Conservation (phyloP, 2,329 filamentous ascomycete genomes). For the Onygenales sp. region DNA sequence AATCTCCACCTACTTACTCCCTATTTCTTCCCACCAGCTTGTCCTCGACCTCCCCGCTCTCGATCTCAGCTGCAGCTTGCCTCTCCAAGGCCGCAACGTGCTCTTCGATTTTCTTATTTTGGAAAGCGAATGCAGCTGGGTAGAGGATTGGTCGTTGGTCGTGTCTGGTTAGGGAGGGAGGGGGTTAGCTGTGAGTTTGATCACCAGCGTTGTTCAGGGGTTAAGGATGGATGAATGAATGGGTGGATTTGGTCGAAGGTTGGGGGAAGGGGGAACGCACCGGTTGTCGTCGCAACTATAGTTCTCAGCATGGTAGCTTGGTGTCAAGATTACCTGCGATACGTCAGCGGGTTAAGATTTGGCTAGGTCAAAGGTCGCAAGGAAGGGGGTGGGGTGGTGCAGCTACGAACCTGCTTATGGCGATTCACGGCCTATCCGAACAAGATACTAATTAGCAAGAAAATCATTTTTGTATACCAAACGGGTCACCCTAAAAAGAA, state of each 20-base stretch:
- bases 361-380: not conserved
- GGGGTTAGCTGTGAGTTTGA: not conserved
- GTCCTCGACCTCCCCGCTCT: not conserved
- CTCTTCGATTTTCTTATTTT: conserved; percentile 3
- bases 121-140: conserved; percentile 1
- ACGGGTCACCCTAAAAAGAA: not conserved
- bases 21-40: too few species aligned
- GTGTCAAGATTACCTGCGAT: conserved; percentile 36
- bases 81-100: not conserved
- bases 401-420: conserved; percentile 44
- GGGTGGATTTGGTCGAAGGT: not conserved
- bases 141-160: conserved; percentile 2
- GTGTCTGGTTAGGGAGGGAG: not conserved
- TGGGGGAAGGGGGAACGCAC: not conserved
- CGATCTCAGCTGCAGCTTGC: not conserved
- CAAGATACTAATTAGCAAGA: not conserved
- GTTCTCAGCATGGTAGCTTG: conserved; percentile 37
- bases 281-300: conserved; percentile 6
- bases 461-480: not conserved
- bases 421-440: conserved; percentile 41
- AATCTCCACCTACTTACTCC: too few species aligned
- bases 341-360: not conserved
- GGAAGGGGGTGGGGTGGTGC: not conserved
- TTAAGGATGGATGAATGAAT: not conserved
- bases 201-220: not conserved